Evolutionary conservation across 371 early-diverging fungal genomes (phyloP), one percentile per base, ranked within the genome.

Genomic region (Saksenaea oblongispora): DNA sequence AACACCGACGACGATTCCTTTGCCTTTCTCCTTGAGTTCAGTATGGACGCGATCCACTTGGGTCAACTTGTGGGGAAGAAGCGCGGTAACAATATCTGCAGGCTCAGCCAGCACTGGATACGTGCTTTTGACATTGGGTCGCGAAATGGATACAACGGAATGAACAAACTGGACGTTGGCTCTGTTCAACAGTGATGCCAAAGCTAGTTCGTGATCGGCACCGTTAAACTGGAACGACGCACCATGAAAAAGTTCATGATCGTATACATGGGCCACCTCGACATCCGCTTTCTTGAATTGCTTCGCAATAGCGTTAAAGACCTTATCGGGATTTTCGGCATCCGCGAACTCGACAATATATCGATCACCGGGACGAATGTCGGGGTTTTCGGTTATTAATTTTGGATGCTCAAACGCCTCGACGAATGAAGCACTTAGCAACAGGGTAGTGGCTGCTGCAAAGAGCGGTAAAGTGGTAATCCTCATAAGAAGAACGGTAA

Each of bases 1-100:
- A 35, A 91, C 71, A 51, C 86, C 89, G 54, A 91, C 86, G 63
- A 84, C 84, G 71, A 89, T 68, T 10, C 88, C 87, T 22, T 73
- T 78, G 59, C 90, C 90, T 34, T 80, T 81, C 24, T 68, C 64
- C 28, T 72, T 69, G 53, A 75, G 70, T 18, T 67, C 37, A 22
- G 35, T 61, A 24, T 75, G 75, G 8, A 75, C 75, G 13, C 47
- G 54, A 22, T 72, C 66, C 3, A 72, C 75, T 39, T 70, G 70
- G n/a, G 75, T 75, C 69, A 75, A 59, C 18, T 54, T 44, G 35
- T 75, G 72, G 57, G 75, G 67, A 47, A 47, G 51, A 47, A 47
- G 51, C 17, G 51, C 51, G 24, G 51, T 4, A 18, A 47, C 51
- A 17, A 47, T 47, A 8, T 47, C 51, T 2, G n/a, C 9, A 22